These are phyloP conservation scores for Chenopodium formosanum DNA, from an alignment of 148 eudicot species.

Conservation along the genomic window DNA sequence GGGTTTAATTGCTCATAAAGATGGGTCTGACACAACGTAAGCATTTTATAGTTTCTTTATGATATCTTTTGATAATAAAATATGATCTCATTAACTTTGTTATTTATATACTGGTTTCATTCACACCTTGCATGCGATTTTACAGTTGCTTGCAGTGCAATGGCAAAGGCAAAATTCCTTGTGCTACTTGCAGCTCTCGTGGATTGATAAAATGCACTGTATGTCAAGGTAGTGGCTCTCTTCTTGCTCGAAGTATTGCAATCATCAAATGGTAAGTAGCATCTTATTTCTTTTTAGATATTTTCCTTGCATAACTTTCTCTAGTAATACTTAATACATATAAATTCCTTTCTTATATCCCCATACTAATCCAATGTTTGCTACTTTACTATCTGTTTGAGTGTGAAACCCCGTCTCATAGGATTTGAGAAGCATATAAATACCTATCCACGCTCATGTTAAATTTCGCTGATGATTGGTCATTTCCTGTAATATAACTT, in stretches of 20 bases:
- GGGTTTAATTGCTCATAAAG: conserved; percentile 90
- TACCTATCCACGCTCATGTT: not conserved
- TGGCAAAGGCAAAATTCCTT: conserved; percentile 84
- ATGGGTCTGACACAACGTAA: conserved; percentile 96
- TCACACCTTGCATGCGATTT: not conserved
- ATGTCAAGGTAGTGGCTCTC: conserved; percentile 74
- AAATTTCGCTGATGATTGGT: not conserved
- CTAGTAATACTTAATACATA: not conserved
- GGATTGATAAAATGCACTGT: conserved; percentile 77
- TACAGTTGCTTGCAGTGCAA: conserved; percentile 78
- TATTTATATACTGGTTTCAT: not conserved
- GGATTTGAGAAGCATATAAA: not conserved
- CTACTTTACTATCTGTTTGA: not conserved
- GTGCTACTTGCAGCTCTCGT: conserved; percentile 80
- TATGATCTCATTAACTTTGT: not conserved
- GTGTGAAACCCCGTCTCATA: not conserved
- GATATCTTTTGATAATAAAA: not conserved
- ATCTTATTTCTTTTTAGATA: not conserved
- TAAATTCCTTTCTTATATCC: not conserved
- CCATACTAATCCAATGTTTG: not conserved
- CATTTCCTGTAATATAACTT: not conserved
- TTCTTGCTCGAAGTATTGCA: conserved; percentile 66
- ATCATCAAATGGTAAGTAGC: conserved; percentile 76
- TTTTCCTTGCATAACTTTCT: not conserved
- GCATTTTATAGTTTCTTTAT: conserved; percentile 16